Evolutionary conservation across 345 rosid genomes (phyloP), one percentile per base, ranked within the genome.

Genomic region (Brassica carinata): DNA sequence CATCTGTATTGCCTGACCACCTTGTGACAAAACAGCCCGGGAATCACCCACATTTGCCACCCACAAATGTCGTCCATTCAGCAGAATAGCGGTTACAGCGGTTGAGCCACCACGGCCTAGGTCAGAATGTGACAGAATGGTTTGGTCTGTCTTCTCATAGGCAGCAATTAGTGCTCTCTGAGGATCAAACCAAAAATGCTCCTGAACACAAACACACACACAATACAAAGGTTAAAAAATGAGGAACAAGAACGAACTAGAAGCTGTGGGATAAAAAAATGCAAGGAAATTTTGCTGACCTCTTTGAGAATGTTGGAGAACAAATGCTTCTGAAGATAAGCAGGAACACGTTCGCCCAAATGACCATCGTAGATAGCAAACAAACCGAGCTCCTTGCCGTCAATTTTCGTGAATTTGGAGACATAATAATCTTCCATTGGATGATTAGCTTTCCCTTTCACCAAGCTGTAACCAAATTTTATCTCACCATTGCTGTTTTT

Each of bases 361-460:
- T 90, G 94, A 43, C 94, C 94, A 69, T 90, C 92, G 59, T 85
- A 90, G 75, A 90, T 86, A 6, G 94, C 94, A 79, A 90, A 90
- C 53, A 90, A 86, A 38, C 94, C 94, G 2, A 90, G 81, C 77
- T 90, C 94, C 2, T 73, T 88, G 40, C 88, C 89, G 0, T 74
- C 83, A 2, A 59, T 8, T 30, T 84, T 86, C 9, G 78, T 67
- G 72, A 90, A 87, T 66, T 90, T 90, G 1, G 94, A 90, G 11
- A 90, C 92, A 74, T 90, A 89, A 74, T 87, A 90, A 79, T 90
- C 94, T 75, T 90, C 94, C 94, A 90, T 90, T 2, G 94, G 92
- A 82, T 90, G 94, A 81, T 84, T 89, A 23, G 92, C 94, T 86
- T 89, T 90, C 55, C 94, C 94, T 83, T 90, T 90, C 15, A 86